phyloP scores from a whole-genome alignment of 768 basidiomycete species.

The Psilocybe subaeruginosa region DNA sequence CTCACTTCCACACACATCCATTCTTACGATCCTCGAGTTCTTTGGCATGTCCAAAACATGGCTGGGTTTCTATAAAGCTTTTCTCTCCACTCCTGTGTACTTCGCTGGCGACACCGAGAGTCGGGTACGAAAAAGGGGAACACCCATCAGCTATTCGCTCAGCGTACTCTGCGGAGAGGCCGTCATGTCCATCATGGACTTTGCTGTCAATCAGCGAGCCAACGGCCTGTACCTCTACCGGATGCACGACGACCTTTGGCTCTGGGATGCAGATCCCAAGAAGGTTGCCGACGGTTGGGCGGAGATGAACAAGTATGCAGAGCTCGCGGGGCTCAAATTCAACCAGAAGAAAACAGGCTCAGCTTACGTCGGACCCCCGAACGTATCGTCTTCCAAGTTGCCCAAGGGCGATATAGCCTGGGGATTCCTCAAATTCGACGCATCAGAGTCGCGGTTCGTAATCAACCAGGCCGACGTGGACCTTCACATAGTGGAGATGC shows the following conservation, averaged over 20 bases:
- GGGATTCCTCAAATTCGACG: constrained; percentile 42
- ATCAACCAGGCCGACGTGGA: constrained; percentile 40
- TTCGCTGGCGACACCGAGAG: constrained; percentile 30
- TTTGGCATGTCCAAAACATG: constrained; percentile 40
- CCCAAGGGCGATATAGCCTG: constrained; percentile 39
- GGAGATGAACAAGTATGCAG: constrained; percentile 44
- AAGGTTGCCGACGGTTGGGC: constrained; percentile 41
- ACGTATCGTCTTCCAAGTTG: constrained; percentile 14
- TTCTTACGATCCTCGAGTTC: constrained; percentile 41
- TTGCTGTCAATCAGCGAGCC: constrained; percentile 46
- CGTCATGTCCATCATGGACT: constrained; percentile 48
- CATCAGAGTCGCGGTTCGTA: constrained; percentile 29
- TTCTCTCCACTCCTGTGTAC: constrained; percentile 33
- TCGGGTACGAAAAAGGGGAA: constrained; percentile 40
- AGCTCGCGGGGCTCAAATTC: constrained; percentile 42
- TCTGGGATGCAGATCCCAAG: constrained; percentile 36
- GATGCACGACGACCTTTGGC: constrained; percentile 51
- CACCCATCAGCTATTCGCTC: constrained; percentile 44
- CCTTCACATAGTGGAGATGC: constrained; percentile 38
- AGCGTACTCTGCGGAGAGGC: constrained; percentile 44
- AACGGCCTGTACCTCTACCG: constrained; percentile 46
- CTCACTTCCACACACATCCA: constrained; percentile 44
- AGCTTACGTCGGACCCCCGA: constrained; percentile 32
- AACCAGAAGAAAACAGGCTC: constrained; percentile 47
- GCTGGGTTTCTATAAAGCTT: constrained; percentile 36